These are phyloP conservation scores for Withania somnifera DNA, from an alignment of 305 asterid genomes.

Conservation along the genomic window DNA sequence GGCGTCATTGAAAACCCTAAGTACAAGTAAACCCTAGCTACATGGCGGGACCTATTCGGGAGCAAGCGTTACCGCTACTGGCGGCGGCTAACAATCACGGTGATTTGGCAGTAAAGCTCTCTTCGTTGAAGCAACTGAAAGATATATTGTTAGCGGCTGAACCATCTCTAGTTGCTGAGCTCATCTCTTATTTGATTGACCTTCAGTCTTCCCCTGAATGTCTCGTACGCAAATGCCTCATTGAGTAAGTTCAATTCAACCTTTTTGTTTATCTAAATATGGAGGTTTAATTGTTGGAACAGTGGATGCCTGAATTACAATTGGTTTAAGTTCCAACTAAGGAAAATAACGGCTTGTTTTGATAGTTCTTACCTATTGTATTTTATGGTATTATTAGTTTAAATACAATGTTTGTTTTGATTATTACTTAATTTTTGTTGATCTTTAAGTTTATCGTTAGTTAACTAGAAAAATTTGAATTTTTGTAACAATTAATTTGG, in stretches of 20 bases:
- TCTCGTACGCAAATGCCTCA: constrained; percentile 70
- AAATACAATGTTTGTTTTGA: no score
- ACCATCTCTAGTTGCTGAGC: constrained; percentile 58
- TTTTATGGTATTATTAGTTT: no score
- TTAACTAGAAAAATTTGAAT: no score
- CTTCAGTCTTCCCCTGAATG: constrained; percentile 84
- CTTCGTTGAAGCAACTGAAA: constrained; percentile 78
- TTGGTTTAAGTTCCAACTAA: neutral
- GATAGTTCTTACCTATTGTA: no score
- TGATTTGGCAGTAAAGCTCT: constrained; percentile 76
- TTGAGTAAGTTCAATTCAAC: constrained; percentile 38
- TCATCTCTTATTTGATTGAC: constrained; percentile 71
- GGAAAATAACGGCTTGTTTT: no score
- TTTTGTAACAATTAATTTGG: no score
- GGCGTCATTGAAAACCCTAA: constrained; percentile 40
- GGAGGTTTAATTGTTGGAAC: neutral
- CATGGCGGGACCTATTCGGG: constrained; percentile 62
- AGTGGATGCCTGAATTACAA: neutral
- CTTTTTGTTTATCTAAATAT: neutral
- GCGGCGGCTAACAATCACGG: constrained; percentile 93
- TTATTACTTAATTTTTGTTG: no score
- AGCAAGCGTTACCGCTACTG: constrained; percentile 75
- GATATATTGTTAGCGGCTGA: constrained; percentile 58
- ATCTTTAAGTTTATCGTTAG: no score
- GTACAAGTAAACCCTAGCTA: constrained; percentile 6